These are phyloP conservation scores for Lipomyces mesembrius DNA, from an alignment of 805 yeast genomes.

Conservation along the genomic window DNA sequence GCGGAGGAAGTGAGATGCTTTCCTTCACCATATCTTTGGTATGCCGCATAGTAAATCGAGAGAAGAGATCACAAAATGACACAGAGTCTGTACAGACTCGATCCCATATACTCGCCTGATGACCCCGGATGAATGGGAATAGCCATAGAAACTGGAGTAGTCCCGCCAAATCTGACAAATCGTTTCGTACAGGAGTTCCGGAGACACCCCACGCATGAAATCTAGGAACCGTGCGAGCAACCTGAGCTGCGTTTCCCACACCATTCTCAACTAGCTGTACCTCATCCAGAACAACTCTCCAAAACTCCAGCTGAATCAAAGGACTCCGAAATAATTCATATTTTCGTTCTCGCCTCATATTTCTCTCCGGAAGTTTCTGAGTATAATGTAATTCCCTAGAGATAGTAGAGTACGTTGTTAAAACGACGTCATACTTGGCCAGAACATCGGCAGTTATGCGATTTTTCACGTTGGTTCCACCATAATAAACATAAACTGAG, in stretches of 20 bases:
- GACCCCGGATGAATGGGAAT: conserved; percentile 60
- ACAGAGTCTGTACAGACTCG: conserved; percentile 45
- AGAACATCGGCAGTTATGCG: conserved; percentile 56
- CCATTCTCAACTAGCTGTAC: conserved; percentile 88
- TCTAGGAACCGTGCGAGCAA: conserved; percentile 78
- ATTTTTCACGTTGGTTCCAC: conserved; percentile 29
- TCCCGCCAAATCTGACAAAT: conserved; percentile 70
- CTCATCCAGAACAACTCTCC: conserved; percentile 90
- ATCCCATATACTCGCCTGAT: conserved; percentile 52
- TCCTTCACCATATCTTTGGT: conserved; percentile 80
- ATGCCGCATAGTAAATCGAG: conserved; percentile 68
- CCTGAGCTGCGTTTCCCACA: conserved; percentile 74
- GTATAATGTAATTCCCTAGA: conserved; percentile 82
- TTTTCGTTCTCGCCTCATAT: conserved; percentile 39
- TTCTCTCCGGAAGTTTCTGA: conserved; percentile 62
- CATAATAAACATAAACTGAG: conserved; percentile 60
- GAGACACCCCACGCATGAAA: conserved; percentile 96
- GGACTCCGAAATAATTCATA: conserved; percentile 58
- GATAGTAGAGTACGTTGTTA: conserved; percentile 75
- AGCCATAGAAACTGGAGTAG: conserved; percentile 68
- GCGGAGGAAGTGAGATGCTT: conserved; percentile 80
- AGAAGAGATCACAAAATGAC: conserved; percentile 60
- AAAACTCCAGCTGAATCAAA: conserved; percentile 76
- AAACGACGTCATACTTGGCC: conserved; percentile 70
- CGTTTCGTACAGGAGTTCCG: conserved; percentile 84